Evolutionary conservation across 805 yeast species (phyloP), one percentile per base, ranked within the genome.

Genomic region (Candida ortonii): DNA sequence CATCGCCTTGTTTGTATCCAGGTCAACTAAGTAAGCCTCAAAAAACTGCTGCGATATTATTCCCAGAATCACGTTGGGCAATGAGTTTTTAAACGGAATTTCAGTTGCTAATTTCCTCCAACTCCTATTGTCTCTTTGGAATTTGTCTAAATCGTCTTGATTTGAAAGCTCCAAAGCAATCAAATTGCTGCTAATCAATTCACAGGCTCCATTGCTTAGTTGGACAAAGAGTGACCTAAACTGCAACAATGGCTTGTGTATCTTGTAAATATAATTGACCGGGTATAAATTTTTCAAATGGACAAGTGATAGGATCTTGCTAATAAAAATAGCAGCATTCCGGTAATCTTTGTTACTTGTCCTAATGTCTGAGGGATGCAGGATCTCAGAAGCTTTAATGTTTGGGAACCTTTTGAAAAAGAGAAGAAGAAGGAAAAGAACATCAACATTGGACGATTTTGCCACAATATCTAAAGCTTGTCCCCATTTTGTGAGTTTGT

Each of bases 21-120:
- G 18, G 11, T 50, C 50, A 14, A 34, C 33, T 10, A 46, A 28
- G 30, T 47, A 52, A 0, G 32, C 24, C 37, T 73, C 78, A 26
- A 77, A 67, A 45, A 71, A 76, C 13, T 73, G 61, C 48, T 77
- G 78, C 5, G 72, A 62, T 3, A 80, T 64, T 8, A 82, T 68
- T 6, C 84, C 90, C 49, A 79, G 55, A 10, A 83, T 62, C 1
- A 86, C 77, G 50, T 70, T 80, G 39, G 84, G 80, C 20, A 76
- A 56, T 25, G 65, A 64, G 17, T 53, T 55, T 38, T 66, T 71
- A 50, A 84, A 85, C 8, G 95, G 95, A 32, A 82, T 49, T 39
- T 72, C 67, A 9, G 61, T 49, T 3, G 76, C 73, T 27, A 87
- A 57, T 6, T 61, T 42, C 30, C 67, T 61, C 96, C 96, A 87